These are phyloP conservation scores for Medicago lupulina DNA, from an alignment of 306 rosid genomes.

Conservation along the genomic window DNA sequence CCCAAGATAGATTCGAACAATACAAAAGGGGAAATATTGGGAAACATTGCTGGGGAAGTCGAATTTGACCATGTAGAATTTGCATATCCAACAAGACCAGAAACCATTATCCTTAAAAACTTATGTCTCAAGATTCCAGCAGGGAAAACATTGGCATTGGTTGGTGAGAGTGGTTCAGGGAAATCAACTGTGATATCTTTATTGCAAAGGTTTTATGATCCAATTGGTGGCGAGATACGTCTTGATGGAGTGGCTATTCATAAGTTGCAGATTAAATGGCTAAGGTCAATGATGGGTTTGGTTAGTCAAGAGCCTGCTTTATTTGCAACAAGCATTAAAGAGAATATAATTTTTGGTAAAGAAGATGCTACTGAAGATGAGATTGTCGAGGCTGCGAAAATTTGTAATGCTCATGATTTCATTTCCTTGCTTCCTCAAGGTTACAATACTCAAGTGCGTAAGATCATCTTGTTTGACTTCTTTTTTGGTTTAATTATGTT, in stretches of 20 bases:
- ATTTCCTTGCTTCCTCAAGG: slow-evolving; percentile 71
- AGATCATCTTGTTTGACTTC: too few species aligned
- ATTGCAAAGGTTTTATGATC: slow-evolving; percentile 87
- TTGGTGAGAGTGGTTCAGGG: slow-evolving; percentile 90
- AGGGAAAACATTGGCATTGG: slow-evolving; percentile 77
- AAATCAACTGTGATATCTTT: slow-evolving; percentile 80
- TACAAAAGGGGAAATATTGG: slow-evolving; percentile 59
- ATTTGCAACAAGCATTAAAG: slow-evolving; percentile 78
- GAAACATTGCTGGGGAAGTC: slow-evolving; percentile 62
- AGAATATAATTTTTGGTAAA: slow-evolving; percentile 84
- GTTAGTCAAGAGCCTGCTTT: slow-evolving; percentile 95
- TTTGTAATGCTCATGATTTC: slow-evolving; percentile 85
- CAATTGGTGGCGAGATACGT: slow-evolving; percentile 63
- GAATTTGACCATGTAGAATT: slow-evolving; percentile 65
- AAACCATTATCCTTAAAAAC: slow-evolving; percentile 55
- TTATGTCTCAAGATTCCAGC: slow-evolving; percentile 68
- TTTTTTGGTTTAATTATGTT: too few species aligned
- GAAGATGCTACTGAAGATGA: slow-evolving; percentile 73
- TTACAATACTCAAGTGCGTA: slow-evolving; percentile 78
- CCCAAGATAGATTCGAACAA: slow-evolving; percentile 82
- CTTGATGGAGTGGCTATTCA: slow-evolving; percentile 72
- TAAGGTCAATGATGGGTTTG: slow-evolving; percentile 87
- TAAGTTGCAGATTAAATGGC: slow-evolving; percentile 73
- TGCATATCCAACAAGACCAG: slow-evolving; percentile 86
- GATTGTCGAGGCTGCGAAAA: slow-evolving; percentile 69